Evolutionary conservation across 192 early-diverging fungal species (phyloP), one percentile per base, ranked within the genome.

Genomic region (Rhizophagus clarus): DNA sequence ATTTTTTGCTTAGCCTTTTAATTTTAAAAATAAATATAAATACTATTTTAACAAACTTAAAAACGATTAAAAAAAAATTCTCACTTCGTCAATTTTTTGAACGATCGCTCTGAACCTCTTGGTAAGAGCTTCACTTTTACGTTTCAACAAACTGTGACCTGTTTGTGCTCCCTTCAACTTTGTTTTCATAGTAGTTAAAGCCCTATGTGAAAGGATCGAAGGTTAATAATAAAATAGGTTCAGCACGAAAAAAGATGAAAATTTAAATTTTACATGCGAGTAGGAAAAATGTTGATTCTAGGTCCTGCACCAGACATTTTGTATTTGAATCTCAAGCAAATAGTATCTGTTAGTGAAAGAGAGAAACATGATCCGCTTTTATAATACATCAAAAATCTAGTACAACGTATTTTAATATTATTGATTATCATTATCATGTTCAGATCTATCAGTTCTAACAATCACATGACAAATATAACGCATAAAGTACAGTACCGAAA

Each of bases 161-260:
- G 96, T 99, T 75, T 98, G 94, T 24, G 98, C 98, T 14, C 98
- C 98, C 87, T 98, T 99, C 42, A 99, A 89, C 69, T 97, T 93
- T 47, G 90, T 88, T 88, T 99, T 99, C 92, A 98, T 97, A 71
- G 91, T 91, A 64, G 97, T 98, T 75, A 98, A 86, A 26, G 97
- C 96, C 98, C 96, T 97, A 81, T 61, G 9, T 49, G 42, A 77
- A 24, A 40, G 26, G 29, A 26, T 60, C 61, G 15, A 76, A 24
- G 2, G 31, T 20, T n/a, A 8, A 42, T 17, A 11, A 68, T 20
- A 70, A 22, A 8, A n/a, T 2, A 11, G 4, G 3, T 29, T 37
- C 5, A 40, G 8, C 37, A 31, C 8, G 20, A 17, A n/a, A 61
- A 61, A 37, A 34, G 10, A 15, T 4, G 1, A 61, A 15, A 5